Percentiles rank a stretch among this genome's conserved stretches.
Conservation (phyloP, 768 basidiomycete species). For the Mycena amicta region DNA sequence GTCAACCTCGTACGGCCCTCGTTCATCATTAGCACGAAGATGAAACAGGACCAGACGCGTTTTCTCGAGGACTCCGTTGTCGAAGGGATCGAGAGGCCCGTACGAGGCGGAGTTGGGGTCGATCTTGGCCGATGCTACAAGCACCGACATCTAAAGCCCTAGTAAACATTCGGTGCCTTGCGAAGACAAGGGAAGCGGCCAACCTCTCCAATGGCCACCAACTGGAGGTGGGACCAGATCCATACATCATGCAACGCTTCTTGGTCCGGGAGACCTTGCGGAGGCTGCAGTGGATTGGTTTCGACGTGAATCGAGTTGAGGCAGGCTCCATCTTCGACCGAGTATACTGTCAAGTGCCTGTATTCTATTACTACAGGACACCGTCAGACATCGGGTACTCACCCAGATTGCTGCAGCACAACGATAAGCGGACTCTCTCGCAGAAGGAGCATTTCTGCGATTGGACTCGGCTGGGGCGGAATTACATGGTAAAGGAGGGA, state of each 20-base stretch:
- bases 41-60: slow-evolving; percentile 45
- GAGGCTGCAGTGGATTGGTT: slow-evolving; percentile 26
- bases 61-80: slow-evolving; percentile 37
- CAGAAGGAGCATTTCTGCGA: slow-evolving; percentile 51
- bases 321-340: slow-evolving; percentile 52
- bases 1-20: slow-evolving; percentile 33
- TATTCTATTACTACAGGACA: background rate
- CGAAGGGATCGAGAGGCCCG: slow-evolving; percentile 32
- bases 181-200: slow-evolving; percentile 13
- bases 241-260: slow-evolving; percentile 39
- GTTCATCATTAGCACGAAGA: slow-evolving; percentile 30
- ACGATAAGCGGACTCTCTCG: slow-evolving; percentile 46
- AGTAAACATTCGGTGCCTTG: slow-evolving; percentile 5
- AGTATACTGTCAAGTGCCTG: slow-evolving; percentile 59
- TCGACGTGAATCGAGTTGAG: slow-evolving; percentile 34
- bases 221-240: slow-evolving; percentile 45
- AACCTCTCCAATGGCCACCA: slow-evolving; percentile 45
- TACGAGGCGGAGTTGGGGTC: slow-evolving; percentile 37
- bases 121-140: slow-evolving; percentile 51
- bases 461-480: slow-evolving; percentile 44
- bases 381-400: slow-evolving; percentile 19
- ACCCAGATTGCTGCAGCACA: slow-evolving; percentile 71
- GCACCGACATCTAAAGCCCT: slow-evolving; percentile 36
- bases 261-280: slow-evolving; percentile 37
- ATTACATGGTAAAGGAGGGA: slow-evolving; percentile 47